Conservation (phyloP, 345 rosid species). For the Linum lewisii region DNA sequence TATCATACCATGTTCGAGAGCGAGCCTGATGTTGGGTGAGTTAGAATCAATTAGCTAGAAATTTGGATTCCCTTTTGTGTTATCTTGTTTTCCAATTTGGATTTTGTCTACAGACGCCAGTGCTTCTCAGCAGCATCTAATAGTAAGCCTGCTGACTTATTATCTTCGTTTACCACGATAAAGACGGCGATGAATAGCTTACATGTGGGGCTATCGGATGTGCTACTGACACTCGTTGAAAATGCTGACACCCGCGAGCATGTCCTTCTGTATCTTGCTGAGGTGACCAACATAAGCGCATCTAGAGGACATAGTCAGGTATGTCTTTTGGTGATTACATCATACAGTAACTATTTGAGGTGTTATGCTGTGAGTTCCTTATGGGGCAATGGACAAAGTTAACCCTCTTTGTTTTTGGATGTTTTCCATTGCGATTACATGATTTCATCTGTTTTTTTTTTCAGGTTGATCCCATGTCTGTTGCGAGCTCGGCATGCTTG, state of each 20-base stretch:
- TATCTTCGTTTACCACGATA: constrained; percentile 81
- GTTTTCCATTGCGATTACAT: neutral
- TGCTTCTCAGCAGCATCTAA: constrained; percentile 89
- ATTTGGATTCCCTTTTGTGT: neutral
- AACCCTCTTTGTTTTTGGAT: constrained; percentile 1
- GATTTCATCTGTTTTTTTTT: constrained; percentile 13
- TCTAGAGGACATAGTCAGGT: constrained; percentile 94
- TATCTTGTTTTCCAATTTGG: neutral
- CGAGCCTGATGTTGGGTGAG: constrained; percentile 98
- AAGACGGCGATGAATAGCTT: constrained; percentile 68
- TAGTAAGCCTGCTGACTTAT: constrained; percentile 64
- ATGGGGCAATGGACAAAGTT: neutral
- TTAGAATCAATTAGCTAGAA: neutral
- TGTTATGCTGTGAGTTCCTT: neutral
- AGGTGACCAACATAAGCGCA: constrained; percentile 82
- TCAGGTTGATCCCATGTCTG: constrained; percentile 86
- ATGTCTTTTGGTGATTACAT: neutral
- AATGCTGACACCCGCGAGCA: constrained; percentile 62
- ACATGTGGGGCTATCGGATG: constrained; percentile 58
- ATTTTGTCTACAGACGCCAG: constrained; percentile 51
- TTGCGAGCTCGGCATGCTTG: constrained; percentile 99
- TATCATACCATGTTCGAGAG: constrained; percentile 66
- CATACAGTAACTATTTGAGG: neutral
- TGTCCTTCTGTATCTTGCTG: constrained; percentile 89
- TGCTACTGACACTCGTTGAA: constrained; percentile 59